phyloP scores from a whole-genome alignment of 345 rosid species.

The Brassica rapa region DNA sequence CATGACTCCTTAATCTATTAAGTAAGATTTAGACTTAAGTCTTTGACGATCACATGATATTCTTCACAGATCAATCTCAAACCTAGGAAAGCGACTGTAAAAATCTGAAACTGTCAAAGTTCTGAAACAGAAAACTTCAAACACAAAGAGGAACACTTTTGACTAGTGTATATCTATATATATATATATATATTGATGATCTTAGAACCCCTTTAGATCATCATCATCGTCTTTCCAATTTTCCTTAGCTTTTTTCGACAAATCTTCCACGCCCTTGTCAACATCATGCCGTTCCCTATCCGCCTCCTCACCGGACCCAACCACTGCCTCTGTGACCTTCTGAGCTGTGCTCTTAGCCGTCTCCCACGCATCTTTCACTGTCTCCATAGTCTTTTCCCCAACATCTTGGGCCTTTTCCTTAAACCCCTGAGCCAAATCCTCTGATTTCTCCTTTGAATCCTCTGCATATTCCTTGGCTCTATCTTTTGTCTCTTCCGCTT shows the following conservation, averaged over 20 bases:
- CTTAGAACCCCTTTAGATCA: conserved; percentile 24
- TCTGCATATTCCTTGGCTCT: conserved; percentile 24
- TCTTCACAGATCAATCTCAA: neutral
- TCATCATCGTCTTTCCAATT: conserved; percentile 24
- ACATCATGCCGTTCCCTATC: conserved; percentile 30
- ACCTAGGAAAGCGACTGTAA: neutral
- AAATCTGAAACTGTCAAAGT: neutral
- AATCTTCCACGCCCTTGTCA: conserved; percentile 30
- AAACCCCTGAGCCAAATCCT: conserved; percentile 31
- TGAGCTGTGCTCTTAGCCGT: conserved; percentile 34
- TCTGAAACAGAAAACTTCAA: neutral
- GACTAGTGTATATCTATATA: neutral
- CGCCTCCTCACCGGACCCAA: conserved; percentile 39
- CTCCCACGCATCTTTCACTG: conserved; percentile 43
- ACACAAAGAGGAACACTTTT: neutral
- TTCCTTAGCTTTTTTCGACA: conserved; percentile 20
- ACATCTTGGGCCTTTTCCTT: conserved; percentile 39
- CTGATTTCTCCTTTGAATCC: conserved; percentile 29
- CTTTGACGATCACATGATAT: neutral
- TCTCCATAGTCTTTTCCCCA: conserved; percentile 35
- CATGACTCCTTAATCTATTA: neutral
- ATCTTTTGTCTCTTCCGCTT: conserved; percentile 12
- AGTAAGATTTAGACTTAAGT: neutral
- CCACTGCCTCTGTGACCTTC: conserved; percentile 39
- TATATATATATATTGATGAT: neutral